phyloP scores from a whole-genome alignment of 768 basidiomycete species.

The Collybia mongolica region DNA sequence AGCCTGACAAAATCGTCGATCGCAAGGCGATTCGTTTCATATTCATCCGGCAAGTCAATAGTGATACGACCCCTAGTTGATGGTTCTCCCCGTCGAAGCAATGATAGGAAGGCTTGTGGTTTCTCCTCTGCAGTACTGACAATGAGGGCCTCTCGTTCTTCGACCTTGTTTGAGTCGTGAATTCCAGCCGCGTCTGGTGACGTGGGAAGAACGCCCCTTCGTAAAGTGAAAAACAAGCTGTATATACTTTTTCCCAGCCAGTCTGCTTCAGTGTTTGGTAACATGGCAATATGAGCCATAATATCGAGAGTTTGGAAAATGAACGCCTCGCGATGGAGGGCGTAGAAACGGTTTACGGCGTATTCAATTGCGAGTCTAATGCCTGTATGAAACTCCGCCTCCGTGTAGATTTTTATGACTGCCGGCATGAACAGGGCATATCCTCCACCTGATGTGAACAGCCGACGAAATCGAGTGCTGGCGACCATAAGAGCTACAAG shows the following conservation, averaged over 20 bases:
- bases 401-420: constrained; percentile 67
- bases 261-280: constrained; percentile 45
- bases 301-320: constrained; percentile 72
- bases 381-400: constrained; percentile 52
- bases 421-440: constrained; percentile 77
- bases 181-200: constrained; percentile 66
- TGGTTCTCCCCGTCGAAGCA: constrained; percentile 43
- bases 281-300: constrained; percentile 51
- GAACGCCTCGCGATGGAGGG: constrained; percentile 70
- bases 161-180: constrained; percentile 54
- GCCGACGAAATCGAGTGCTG: constrained; percentile 71
- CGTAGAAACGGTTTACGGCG: constrained; percentile 68
- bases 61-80: constrained; percentile 40
- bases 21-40: constrained; percentile 53
- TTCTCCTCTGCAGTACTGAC: constrained; percentile 70
- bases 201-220: constrained; percentile 33
- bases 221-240: constrained; percentile 57
- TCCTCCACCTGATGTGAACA: constrained; percentile 70
- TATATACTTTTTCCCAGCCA: constrained; percentile 59
- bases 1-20: constrained; percentile 69
- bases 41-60: constrained; percentile 55
- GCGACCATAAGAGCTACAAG: constrained; percentile 67
- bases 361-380: constrained; percentile 73
- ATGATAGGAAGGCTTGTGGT: constrained; percentile 66
- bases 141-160: constrained; percentile 72